These are phyloP conservation scores for Calocybe gambosa DNA, from an alignment of 1,284 basidiomycete genomes.

Conservation along the genomic window DNA sequence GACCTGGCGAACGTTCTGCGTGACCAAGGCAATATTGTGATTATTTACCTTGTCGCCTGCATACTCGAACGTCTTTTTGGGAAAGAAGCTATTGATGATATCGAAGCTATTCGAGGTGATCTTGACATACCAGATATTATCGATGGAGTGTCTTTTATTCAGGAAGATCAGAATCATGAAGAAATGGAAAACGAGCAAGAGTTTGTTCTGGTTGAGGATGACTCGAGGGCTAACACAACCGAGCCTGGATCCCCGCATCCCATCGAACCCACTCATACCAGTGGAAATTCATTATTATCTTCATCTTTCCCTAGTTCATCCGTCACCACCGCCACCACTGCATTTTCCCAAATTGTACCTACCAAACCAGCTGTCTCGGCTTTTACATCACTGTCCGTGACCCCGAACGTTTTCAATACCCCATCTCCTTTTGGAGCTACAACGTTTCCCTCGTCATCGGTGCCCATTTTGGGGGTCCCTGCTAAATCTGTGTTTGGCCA, in stretches of 20 bases:
- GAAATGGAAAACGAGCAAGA: conserved; percentile 17
- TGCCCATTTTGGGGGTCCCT: conserved; percentile 14
- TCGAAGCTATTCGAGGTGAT: conserved; percentile 66
- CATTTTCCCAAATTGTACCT: background rate
- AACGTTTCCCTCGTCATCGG: conserved; percentile 15
- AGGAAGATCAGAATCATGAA: conserved; percentile 12
- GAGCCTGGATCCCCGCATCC: conserved; percentile 8
- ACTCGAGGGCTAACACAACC: conserved; percentile 9
- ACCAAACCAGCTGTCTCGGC: conserved; percentile 24
- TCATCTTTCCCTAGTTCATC: conserved; percentile 7
- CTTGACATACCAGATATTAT: conserved; percentile 69
- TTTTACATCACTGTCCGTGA: conserved; percentile 33
- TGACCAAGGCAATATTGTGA: conserved; percentile 53
- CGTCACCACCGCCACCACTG: conserved; percentile 12
- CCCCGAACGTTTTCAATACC: conserved; percentile 27
- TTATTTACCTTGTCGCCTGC: conserved; percentile 74
- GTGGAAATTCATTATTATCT: conserved; percentile 12
- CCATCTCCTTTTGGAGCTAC: conserved; percentile 19
- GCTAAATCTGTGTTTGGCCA: conserved; percentile 16
- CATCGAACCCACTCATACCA: conserved; percentile 4
- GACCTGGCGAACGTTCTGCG: conserved; percentile 50
- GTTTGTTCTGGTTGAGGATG: conserved; percentile 14
- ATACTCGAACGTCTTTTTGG: conserved; percentile 69
- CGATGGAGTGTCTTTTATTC: conserved; percentile 53
- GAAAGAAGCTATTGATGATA: conserved; percentile 65